Base-by-base conservation (phyloP, 2,329 filamentous ascomycete species). In the Ceratocystis colombiana region DNA sequence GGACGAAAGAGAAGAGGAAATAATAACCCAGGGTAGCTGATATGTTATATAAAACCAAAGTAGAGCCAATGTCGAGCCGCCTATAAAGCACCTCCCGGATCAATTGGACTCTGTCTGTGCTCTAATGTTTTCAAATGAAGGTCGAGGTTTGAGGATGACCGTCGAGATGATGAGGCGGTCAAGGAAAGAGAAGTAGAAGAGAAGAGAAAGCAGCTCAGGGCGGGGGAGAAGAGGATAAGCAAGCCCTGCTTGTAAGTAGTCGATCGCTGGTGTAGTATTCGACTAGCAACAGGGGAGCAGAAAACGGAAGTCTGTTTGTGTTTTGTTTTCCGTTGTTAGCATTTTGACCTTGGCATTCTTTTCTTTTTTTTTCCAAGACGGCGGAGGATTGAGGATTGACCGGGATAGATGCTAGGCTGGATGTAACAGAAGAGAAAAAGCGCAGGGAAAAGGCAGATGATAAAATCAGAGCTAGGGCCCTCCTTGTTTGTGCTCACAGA, bases 231-330 rank as follows among this genome's bases (percentile, higher is more conserved):
- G 53, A 25, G 20, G 48, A 25, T 6, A 20, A 59, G 55, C 25
- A 59, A 17, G 25, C 55, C 48, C 28, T 33, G 55, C 6, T 59
- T 59, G 55, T 59, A 59, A 59, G 55, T 59, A 59, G 55, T 59
- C 55, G 28, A 37, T 37, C 55, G 30, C 15, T 33, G 28, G 28
- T 15, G 55, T 59, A n/a, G 55, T 59, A 59, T 59, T 59, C 17
- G 8, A 37, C 15, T 25, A 25, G 28, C 17, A 30, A 30, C 55
- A 59, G 55, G 55, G 48, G 55, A 25, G 3, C 55, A 20, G 30
- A 59, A 62, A 46, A 44, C 28, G 41, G 41, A 62, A 46, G 61
- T 62, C 41, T 46, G 61, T 62, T 46, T 66, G 67, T 41, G 25
- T 62, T 30, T 57, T 45, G 55, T 33, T 65, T 10, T 59, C 20